A percentile compares a stretch with the other conserved stretches of the same genome.
Evolutionary conservation across 2,329 filamentous ascomycete species (phyloP).

Genomic region (Tolypocladium album): DNA sequence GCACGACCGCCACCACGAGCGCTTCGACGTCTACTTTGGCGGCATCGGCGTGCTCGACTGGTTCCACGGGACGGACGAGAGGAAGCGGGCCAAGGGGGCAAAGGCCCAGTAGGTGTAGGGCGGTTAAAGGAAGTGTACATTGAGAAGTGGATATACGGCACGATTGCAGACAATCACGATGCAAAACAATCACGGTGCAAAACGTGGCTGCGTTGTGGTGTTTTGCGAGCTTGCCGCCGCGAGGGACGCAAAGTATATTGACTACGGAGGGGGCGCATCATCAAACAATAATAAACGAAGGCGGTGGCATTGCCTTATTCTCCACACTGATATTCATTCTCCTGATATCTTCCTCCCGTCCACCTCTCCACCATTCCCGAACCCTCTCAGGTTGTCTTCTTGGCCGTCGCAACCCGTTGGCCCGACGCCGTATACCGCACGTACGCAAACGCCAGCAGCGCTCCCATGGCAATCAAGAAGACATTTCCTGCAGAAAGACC

Average conservation of each 20-base stretch:
- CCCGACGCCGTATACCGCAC: slow-evolving; percentile 22
- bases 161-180: too few relatives aligned
- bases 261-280: background rate
- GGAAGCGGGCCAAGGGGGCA: slow-evolving; percentile 1
- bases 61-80: slow-evolving; percentile 37
- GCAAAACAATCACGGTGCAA: too few relatives aligned
- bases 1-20: slow-evolving; percentile 48
- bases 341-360: background rate
- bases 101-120: slow-evolving; percentile 3
- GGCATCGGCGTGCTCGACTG: slow-evolving; percentile 41
- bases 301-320: background rate
- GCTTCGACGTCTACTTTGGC: slow-evolving; percentile 43
- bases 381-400: slow-evolving; percentile 18
- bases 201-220: too few relatives aligned
- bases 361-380: background rate
- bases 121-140: too few relatives aligned
- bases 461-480: slow-evolving; percentile 20
- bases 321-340: background rate
- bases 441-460: slow-evolving; percentile 20
- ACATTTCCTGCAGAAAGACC: slow-evolving; percentile 19
- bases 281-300: background rate
- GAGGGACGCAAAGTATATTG: background rate
- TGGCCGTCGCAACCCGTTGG: slow-evolving; percentile 12
- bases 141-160: too few relatives aligned
- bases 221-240: too few relatives aligned